Evolutionary conservation across 352 stramenopile species (phyloP).

Genomic region (Stephanocyclus meneghinianus): DNA sequence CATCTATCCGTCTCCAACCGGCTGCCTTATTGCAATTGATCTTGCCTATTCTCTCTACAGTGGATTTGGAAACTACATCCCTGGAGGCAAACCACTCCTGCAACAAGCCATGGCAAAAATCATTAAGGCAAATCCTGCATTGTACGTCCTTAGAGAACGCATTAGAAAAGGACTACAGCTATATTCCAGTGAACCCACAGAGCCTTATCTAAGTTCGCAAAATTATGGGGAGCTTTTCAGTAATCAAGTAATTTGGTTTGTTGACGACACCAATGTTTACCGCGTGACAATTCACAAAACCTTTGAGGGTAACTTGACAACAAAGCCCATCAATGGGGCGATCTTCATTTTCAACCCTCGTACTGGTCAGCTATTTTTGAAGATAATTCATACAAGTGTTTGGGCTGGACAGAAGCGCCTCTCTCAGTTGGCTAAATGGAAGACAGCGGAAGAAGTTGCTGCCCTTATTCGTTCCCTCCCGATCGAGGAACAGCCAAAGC

Average conservation of each 20-base stretch:
- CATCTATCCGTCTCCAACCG: constrained; percentile 98
- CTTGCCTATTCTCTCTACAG: constrained; percentile 99
- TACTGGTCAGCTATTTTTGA: constrained; percentile 99
- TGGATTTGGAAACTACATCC: constrained; percentile 99
- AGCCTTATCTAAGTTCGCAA: constrained; percentile 98
- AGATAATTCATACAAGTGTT: constrained; percentile 99
- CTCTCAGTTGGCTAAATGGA: constrained; percentile 99
- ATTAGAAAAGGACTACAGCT: constrained; percentile 99
- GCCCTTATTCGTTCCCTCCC: constrained; percentile 98
- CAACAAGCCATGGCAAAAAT: constrained; percentile 99
- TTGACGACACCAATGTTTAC: constrained; percentile 99
- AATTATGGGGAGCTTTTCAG: constrained; percentile 99
- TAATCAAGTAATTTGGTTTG: constrained; percentile 99
- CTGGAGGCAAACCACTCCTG: constrained; percentile 97
- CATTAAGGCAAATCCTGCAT: constrained; percentile 99
- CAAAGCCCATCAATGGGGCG: constrained; percentile 99
- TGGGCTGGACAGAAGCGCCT: constrained; percentile 99
- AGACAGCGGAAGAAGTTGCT: constrained; percentile 99
- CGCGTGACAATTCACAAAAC: constrained; percentile 99
- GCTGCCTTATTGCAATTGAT: constrained; percentile 96
- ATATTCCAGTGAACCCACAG: constrained; percentile 99
- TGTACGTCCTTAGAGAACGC: constrained; percentile 98
- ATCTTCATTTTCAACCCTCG: constrained; percentile 99
- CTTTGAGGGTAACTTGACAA: constrained; percentile 98
- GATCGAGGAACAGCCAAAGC: constrained; percentile 99